Base-by-base conservation (phyloP, 257 asterid genomes). In the Plectranthus barbatus region DNA sequence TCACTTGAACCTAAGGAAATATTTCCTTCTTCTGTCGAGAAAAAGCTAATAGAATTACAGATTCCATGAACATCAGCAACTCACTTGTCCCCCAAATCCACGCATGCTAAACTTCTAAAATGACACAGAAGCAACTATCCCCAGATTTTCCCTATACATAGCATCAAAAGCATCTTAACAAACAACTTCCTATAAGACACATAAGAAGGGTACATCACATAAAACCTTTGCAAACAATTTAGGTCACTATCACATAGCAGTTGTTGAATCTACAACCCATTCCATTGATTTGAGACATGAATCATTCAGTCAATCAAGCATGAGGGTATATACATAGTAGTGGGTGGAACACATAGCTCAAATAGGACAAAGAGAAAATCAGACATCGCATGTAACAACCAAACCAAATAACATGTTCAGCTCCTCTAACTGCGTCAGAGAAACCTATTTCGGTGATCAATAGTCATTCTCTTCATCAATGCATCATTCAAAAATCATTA, bases 161-260 rank as follows among this genome's bases (percentile, higher is more conserved):
- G 51, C 74, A 41, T 45, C 36, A 7, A 53, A 14, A 42, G 33
- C 42, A 69, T 60, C 64, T 18, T 12, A 51, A 51, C 4, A 47
- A 31, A 61, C 1, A 29, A 21, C 41, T 7, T 9, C 26, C 31
- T 50, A 36, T 49, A 40, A 37, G 23, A n/a, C 29, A 18, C 58
- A 45, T 18, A 5, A 36, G n/a, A 20, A 12, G 19, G 47, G 62
- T 4, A 17, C 3, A 60, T 15, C 17, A 39, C 20, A 44, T 50
- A 69, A 69, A 49, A 37, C 41, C 40, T 59, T 54, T 59, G 33
- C 62, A 68, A 23, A 60, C 62, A 24, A 18, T 15, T 37, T 45
- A 26, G 54, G 48, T 17, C 17, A 50, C 26, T 57, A 7, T 40
- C 41, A 34, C 37, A 56, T 33, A 40, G 14, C 54, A 53, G 37